phyloP scores from a whole-genome alignment of 345 rosid genomes.

The Cochlearia excelsa region DNA sequence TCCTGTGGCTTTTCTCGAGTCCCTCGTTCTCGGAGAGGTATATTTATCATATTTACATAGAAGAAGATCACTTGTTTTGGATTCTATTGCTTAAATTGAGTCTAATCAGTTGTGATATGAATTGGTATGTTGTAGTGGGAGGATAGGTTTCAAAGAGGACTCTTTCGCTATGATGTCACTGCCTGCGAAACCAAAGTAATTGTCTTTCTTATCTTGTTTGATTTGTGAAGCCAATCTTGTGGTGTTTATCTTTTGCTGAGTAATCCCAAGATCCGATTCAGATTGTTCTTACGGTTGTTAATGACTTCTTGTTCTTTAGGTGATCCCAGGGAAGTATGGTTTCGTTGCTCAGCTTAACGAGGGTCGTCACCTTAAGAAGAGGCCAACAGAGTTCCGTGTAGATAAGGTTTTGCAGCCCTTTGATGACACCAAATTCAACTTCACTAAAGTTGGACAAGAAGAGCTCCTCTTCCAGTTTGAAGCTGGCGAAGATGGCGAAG shows the following conservation, averaged over 20 bases:
- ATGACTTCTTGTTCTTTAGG: conserved; percentile 39
- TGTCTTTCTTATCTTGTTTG: too few species aligned
- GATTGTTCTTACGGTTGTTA: conserved; percentile 3
- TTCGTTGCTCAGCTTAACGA: conserved; percentile 94
- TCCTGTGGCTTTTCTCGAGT: conserved; percentile 67
- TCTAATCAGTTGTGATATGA: too few species aligned
- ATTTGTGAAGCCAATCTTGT: not conserved
- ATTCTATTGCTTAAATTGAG: not conserved
- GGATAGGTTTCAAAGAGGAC: conserved; percentile 81
- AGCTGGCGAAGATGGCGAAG: conserved; percentile 58
- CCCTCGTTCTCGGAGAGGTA: conserved; percentile 84
- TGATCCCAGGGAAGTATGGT: conserved; percentile 79
- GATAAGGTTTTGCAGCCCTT: conserved; percentile 92
- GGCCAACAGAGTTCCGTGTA: conserved; percentile 93
- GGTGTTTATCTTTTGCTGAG: conserved; percentile 1
- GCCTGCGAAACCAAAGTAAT: conserved; percentile 91
- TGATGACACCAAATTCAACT: conserved; percentile 87
- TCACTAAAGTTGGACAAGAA: conserved; percentile 92
- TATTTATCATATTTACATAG: not conserved
- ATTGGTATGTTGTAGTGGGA: conserved; percentile 69
- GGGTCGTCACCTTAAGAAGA: conserved; percentile 91
- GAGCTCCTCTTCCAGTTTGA: conserved; percentile 94
- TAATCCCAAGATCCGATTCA: not conserved
- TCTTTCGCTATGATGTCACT: conserved; percentile 93
- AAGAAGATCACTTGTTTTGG: not conserved